These are phyloP conservation scores for Cicer chorassanicum DNA, from an alignment of 306 rosid species.

Conservation along the genomic window DNA sequence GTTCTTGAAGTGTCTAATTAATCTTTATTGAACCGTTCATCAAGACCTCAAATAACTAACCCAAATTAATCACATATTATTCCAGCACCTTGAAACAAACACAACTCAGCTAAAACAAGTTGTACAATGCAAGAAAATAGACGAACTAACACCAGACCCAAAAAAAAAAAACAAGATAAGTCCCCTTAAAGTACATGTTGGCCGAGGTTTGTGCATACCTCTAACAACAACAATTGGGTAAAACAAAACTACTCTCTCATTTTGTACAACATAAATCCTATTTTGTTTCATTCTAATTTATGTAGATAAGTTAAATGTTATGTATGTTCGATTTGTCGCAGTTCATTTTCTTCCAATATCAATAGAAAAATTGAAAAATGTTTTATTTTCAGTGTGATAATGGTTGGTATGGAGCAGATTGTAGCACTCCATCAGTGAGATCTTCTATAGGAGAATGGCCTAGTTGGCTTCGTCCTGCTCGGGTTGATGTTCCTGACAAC, in stretches of 20 bases:
- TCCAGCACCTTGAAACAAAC: too few species aligned
- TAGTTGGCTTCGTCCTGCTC: slow-evolving; percentile 89
- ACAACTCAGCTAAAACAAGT: too few species aligned
- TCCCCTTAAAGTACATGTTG: too few species aligned
- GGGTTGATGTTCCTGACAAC: slow-evolving; percentile 62
- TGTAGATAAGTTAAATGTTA: slow-evolving; percentile 43
- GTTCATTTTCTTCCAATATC: slow-evolving; percentile 44
- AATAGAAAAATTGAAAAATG: slow-evolving; percentile 47
- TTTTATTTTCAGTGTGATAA: slow-evolving; percentile 72
- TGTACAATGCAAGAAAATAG: too few species aligned
- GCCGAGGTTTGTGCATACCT: too few species aligned
- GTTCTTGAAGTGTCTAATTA: too few species aligned
- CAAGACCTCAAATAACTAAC: too few species aligned
- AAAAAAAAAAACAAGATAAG: too few species aligned
- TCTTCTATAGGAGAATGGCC: slow-evolving; percentile 89
- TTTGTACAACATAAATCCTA: slow-evolving; percentile 13
- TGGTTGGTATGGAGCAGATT: slow-evolving; percentile 98
- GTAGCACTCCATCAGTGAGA: slow-evolving; percentile 81
- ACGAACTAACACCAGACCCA: too few species aligned
- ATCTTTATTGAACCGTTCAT: too few species aligned
- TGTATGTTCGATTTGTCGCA: slow-evolving; percentile 54
- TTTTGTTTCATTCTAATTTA: slow-evolving; percentile 13
- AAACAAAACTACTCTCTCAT: not conserved
- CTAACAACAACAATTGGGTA: not conserved
- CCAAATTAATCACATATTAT: too few species aligned